A percentile compares a stretch with the other conserved stretches of the same genome.
Evolutionary conservation across 495 filamentous ascomycete genomes (phyloP).

Genomic region (Aspergillus wentii): DNA sequence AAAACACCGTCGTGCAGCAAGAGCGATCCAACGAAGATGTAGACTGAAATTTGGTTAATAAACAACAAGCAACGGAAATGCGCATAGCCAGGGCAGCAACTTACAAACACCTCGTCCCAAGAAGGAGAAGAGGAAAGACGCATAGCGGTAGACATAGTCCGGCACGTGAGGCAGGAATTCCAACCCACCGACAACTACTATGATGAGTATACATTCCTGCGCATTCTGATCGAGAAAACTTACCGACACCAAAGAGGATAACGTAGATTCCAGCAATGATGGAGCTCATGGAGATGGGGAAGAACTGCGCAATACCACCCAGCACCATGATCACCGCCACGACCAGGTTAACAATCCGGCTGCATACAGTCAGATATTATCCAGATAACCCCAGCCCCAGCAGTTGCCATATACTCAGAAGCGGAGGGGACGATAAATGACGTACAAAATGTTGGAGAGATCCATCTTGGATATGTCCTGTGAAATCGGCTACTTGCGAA

Average conservation of each 20-base stretch:
- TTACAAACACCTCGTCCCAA: conserved; percentile 90
- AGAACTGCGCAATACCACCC: conserved; percentile 89
- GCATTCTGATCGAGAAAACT: conserved; percentile 16
- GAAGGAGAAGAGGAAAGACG: conserved; percentile 96
- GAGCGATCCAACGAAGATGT: conserved; percentile 90
- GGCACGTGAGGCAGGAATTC: conserved; percentile 87
- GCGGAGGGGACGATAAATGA: no score
- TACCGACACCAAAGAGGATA: conserved; percentile 85
- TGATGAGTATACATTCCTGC: conserved; percentile 2
- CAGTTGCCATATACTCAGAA: background rate
- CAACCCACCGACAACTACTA: conserved; percentile 39
- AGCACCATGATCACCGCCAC: conserved; percentile 85
- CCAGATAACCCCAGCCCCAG: background rate
- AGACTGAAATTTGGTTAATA: conserved; percentile 55
- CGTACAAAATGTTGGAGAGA: conserved; percentile 57
- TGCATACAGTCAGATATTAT: conserved; percentile 28
- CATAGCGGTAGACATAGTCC: conserved; percentile 86
- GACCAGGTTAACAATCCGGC: conserved; percentile 89
- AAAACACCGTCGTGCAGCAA: conserved; percentile 58
- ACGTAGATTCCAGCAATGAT: conserved; percentile 81
- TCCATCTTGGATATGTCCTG: conserved; percentile 36
- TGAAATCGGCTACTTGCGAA: no score
- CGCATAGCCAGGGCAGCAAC: conserved; percentile 28
- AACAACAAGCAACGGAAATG: conserved; percentile 8
- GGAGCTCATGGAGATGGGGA: conserved; percentile 34